Base-by-base conservation (phyloP, 306 rosid genomes). In the Cyclanthera cordifolia region DNA sequence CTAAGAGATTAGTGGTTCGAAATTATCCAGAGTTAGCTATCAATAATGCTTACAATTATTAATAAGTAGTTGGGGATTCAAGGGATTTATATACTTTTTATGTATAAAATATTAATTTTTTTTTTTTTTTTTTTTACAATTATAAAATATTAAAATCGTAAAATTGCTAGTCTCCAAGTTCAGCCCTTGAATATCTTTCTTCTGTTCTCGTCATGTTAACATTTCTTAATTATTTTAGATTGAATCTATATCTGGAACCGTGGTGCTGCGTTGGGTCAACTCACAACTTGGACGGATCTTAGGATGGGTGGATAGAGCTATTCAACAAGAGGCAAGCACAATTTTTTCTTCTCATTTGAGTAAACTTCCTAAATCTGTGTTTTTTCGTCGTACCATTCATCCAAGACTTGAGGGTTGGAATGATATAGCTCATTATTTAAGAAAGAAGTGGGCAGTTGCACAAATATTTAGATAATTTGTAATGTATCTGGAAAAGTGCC, bases 261-360 rank as follows among this genome's bases (percentile, higher is more conserved):
- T 93, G 81, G 99, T 93, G 77, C 75, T 93, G 83, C 99, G 99
- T 14, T 93, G 99, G 99, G 81, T 93, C 83, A 93, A 90, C 79
- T 76, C 95, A 8, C 99, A 93, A 73, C 99, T 93, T 72, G 96
- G 82, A 77, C 85, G 95, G 79, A 82, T 93, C 77, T 82, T 86
- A 79, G 87, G 94, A 67, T 93, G 99, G 99, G 99, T 90, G 49
- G 96, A 90, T 67, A 85, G 99, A 76, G 87, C 95, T 74, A 79
- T 88, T 75, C 82, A 80, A 67, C 96, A 90, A 71, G 99, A 93
- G 96, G 99, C 88, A 78, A 78, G 63, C 68, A 32, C 48, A 54
- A 5, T 5, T 45, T 48, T 66, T 39, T 66, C 39, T 55, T 34
- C 50, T 71, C 9, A 6, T 13, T 37, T 8, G 48, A 73, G 71